Evolutionary conservation across 1,139 yeast genomes (phyloP).

Genomic region (Pichia sp.): DNA sequence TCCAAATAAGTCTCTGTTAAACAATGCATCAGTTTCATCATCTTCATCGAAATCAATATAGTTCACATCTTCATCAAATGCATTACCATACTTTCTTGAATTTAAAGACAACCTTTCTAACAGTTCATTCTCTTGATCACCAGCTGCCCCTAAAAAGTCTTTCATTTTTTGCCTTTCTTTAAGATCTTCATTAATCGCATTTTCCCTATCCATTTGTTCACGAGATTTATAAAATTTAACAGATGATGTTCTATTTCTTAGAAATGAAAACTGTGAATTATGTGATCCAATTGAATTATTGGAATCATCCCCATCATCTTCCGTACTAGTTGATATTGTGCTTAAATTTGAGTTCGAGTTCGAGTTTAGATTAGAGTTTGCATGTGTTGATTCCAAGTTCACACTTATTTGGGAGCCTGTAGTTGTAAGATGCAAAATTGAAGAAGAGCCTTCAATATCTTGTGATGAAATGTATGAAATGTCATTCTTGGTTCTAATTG

Average conservation of each 20-base stretch:
- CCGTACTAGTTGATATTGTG: neutral
- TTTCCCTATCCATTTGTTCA: slow-evolving; percentile 30
- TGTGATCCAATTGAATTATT: slow-evolving; percentile 7
- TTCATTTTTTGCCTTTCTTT: slow-evolving; percentile 8
- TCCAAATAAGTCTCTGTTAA: slow-evolving; percentile 33
- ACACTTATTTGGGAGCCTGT: neutral
- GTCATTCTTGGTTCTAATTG: neutral
- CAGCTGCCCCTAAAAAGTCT: slow-evolving; percentile 28
- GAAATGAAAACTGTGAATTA: slow-evolving; percentile 44
- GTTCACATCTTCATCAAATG: slow-evolving; percentile 45
- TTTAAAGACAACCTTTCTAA: slow-evolving; percentile 1
- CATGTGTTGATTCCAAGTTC: neutral
- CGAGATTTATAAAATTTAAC: slow-evolving; percentile 45
- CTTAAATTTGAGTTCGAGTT: neutral
- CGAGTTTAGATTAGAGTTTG: neutral
- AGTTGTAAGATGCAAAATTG: neutral
- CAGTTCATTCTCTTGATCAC: slow-evolving; percentile 30
- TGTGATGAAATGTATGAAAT: neutral
- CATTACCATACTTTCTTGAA: slow-evolving; percentile 21
- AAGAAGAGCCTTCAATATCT: neutral
- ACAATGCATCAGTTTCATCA: slow-evolving; percentile 38
- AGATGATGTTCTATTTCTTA: slow-evolving; percentile 49
- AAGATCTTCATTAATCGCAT: slow-evolving; percentile 16
- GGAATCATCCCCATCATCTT: neutral
- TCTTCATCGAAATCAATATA: slow-evolving; percentile 35